Evolutionary conservation across 371 early-diverging fungal species (phyloP).

Genomic region (Actinomortierella wolfii): DNA sequence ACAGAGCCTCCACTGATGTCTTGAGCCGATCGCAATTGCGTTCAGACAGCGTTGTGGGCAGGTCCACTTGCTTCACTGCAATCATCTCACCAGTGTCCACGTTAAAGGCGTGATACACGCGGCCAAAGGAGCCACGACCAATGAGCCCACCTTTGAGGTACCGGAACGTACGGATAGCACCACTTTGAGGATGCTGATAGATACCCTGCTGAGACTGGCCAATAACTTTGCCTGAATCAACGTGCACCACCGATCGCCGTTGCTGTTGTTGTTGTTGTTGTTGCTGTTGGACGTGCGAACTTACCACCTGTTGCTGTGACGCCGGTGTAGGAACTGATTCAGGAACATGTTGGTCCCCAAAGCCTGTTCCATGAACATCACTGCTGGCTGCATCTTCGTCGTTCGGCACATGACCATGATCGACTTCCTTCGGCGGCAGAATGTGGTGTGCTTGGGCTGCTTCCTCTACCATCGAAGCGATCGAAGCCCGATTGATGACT

Average conservation of each 20-base stretch:
- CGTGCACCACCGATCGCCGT: slow-evolving; percentile 20
- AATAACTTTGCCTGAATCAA: slow-evolving; percentile 38
- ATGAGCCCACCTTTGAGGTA: slow-evolving; percentile 90
- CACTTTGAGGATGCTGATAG: slow-evolving; percentile 33
- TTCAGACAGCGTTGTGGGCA: slow-evolving; percentile 52
- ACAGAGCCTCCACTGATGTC: slow-evolving; percentile 62
- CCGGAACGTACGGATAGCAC: slow-evolving; percentile 46
- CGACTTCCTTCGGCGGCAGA: slow-evolving; percentile 16
- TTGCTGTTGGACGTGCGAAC: background rate
- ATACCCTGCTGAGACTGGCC: slow-evolving; percentile 35
- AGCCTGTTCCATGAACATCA: too few species aligned
- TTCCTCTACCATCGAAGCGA: slow-evolving; percentile 35
- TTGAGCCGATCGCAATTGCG: slow-evolving; percentile 42
- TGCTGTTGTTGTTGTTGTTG: slow-evolving; percentile 14
- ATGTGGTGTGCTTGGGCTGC: slow-evolving; percentile 37
- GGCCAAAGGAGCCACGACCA: slow-evolving; percentile 96
- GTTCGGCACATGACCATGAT: too few species aligned
- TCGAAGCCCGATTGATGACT: slow-evolving; percentile 24
- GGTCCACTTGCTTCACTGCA: slow-evolving; percentile 94
- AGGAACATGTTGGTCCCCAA: too few species aligned
- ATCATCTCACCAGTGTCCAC: slow-evolving; percentile 85
- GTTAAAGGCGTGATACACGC: slow-evolving; percentile 89
- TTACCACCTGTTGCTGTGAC: slow-evolving; percentile 9
- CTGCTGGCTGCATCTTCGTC: too few species aligned
- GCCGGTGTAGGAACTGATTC: background rate